These are phyloP conservation scores for Leccinum ochraceum DNA, from an alignment of 768 basidiomycete genomes.

Conservation along the genomic window DNA sequence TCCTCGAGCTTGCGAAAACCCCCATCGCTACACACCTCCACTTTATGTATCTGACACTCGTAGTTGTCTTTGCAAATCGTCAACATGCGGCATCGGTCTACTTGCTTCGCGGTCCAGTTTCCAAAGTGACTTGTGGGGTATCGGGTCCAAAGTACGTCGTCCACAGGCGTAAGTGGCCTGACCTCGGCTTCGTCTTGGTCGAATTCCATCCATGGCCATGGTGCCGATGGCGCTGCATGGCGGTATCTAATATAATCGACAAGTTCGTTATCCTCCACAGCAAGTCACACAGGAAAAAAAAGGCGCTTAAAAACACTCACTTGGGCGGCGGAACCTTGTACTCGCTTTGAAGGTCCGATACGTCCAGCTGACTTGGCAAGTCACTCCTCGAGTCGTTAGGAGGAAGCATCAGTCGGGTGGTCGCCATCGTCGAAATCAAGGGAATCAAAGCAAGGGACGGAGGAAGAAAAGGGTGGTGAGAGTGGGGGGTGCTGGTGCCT, in stretches of 20 bases:
- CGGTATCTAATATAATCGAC: constrained; percentile 31
- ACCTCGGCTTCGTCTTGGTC: constrained; percentile 24
- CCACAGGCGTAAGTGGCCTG: constrained; percentile 1
- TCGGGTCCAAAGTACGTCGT: constrained; percentile 26
- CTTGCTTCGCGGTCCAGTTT: constrained; percentile 54
- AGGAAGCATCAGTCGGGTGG: constrained; percentile 11
- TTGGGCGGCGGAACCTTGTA: constrained; percentile 27
- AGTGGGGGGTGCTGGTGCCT: background rate
- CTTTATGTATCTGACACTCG: constrained; percentile 21
- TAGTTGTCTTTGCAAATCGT: constrained; percentile 17
- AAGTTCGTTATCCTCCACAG: constrained; percentile 14
- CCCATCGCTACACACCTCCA: constrained; percentile 22
- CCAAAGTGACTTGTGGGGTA: constrained; percentile 57
- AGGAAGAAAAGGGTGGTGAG: background rate
- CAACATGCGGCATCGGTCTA: constrained; percentile 36
- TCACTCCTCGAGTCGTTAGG: background rate
- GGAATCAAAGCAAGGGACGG: no score
- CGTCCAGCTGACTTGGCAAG: constrained; percentile 5
- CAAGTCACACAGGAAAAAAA: background rate
- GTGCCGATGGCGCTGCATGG: constrained; percentile 40
- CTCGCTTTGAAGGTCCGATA: constrained; percentile 10
- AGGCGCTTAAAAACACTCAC: constrained; percentile 9
- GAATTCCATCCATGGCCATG: constrained; percentile 46
- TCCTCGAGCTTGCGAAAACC: constrained; percentile 17
- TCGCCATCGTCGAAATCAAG: constrained; percentile 14